phyloP scores from a whole-genome alignment of 2,329 filamentous ascomycete species.

The Pseudofabraea citricarpa region DNA sequence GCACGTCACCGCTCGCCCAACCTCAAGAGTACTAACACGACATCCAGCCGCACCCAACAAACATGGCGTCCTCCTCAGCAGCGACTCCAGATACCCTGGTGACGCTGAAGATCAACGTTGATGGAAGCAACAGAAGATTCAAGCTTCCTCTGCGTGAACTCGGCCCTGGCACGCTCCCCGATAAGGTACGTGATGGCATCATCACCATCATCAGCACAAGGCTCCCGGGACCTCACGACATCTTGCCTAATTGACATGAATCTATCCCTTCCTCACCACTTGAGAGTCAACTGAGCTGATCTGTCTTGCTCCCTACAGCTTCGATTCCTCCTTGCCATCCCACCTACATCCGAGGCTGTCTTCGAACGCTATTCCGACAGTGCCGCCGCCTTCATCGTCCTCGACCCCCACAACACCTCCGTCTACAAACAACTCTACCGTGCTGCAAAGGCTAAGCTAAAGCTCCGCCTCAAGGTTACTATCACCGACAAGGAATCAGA shows the following conservation, averaged over 20 bases:
- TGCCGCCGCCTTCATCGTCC: slow-evolving; percentile 70
- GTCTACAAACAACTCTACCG: slow-evolving; percentile 97
- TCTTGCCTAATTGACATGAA: slow-evolving; percentile 4
- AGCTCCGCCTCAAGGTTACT: slow-evolving; percentile 82
- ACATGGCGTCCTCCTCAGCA: slow-evolving; percentile 25
- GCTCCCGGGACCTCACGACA: slow-evolving; percentile 12
- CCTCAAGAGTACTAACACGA: slow-evolving; percentile 11
- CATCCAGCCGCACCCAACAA: slow-evolving; percentile 14
- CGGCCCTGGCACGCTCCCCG: slow-evolving; percentile 65
- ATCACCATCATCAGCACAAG: slow-evolving; percentile 7
- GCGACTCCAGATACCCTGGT: slow-evolving; percentile 63
- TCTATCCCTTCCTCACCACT: neutral
- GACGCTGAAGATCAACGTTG: slow-evolving; percentile 78
- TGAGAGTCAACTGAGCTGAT: slow-evolving; percentile 16
- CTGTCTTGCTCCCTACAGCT: slow-evolving; percentile 46
- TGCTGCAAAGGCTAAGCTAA: slow-evolving; percentile 95
- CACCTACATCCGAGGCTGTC: slow-evolving; percentile 54
- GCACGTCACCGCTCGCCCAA: slow-evolving; percentile 21
- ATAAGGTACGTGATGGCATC: slow-evolving; percentile 62
- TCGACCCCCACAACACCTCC: slow-evolving; percentile 71
- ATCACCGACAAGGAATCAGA: slow-evolving; percentile 31
- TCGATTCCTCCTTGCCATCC: slow-evolving; percentile 62
- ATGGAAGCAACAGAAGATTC: slow-evolving; percentile 73
- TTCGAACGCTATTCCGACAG: slow-evolving; percentile 97
- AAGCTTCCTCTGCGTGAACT: slow-evolving; percentile 89